phyloP scores from a whole-genome alignment of 192 early-diverging fungal species.

The Funneliformis geosporum region DNA sequence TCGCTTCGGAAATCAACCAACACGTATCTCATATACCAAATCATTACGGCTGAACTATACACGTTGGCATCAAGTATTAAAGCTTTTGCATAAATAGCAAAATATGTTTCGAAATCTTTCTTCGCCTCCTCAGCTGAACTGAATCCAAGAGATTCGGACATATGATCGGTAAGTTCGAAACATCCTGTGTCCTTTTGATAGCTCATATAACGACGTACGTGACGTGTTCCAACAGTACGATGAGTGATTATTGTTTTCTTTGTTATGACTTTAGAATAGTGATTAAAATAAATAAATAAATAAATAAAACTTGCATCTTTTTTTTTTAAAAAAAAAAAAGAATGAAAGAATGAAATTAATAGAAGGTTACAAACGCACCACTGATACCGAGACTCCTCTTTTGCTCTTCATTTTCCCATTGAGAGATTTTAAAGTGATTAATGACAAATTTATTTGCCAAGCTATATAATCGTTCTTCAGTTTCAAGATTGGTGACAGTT shows the following conservation, averaged over 20 bases:
- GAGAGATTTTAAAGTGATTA: conserved; percentile 14
- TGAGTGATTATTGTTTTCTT: conserved; percentile 9
- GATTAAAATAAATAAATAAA: not conserved
- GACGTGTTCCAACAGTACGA: not conserved
- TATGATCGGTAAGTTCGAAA: conserved; percentile 9
- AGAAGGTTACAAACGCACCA: not conserved
- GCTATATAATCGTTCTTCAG: conserved; percentile 23
- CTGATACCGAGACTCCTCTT: not conserved
- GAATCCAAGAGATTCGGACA: conserved; percentile 17
- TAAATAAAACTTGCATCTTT: not conserved
- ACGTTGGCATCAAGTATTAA: conserved; percentile 2
- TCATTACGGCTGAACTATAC: conserved; percentile 10
- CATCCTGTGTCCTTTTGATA: conserved; percentile 20
- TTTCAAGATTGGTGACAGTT: not conserved
- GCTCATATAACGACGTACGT: conserved; percentile 19
- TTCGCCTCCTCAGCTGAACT: conserved; percentile 21
- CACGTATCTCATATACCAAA: conserved; percentile 27
- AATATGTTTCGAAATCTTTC: conserved; percentile 1
- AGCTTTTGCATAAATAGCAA: conserved; percentile 5
- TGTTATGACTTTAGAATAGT: not conserved
- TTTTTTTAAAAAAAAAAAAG: too few relatives aligned
- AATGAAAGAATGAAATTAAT: not conserved
- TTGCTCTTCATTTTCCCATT: conserved; percentile 24
- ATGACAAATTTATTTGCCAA: conserved; percentile 10
- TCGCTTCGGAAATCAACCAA: conserved; percentile 8